phyloP scores from a whole-genome alignment of 345 rosid genomes.

The Dovyalis caffra region DNA sequence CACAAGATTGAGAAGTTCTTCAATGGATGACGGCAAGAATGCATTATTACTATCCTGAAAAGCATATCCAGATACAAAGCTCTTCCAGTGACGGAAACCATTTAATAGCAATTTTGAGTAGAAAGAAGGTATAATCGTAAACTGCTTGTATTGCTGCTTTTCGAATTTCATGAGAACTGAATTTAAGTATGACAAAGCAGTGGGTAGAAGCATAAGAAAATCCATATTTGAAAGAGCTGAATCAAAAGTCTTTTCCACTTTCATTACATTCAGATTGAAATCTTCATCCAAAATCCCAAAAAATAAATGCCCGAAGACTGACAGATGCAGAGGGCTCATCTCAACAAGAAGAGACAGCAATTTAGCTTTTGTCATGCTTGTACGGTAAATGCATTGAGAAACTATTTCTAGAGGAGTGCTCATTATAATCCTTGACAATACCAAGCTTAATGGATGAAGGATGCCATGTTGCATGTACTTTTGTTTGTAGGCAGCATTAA shows the following conservation, averaged over 20 bases:
- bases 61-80: conserved; percentile 49
- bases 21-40: conserved; percentile 41
- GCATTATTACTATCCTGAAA: conserved; percentile 63
- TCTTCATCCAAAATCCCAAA: conserved; percentile 33
- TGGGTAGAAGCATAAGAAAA: conserved; percentile 67
- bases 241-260: conserved; percentile 18
- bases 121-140: conserved; percentile 45
- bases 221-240: conserved; percentile 52
- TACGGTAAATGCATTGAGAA: conserved; percentile 50
- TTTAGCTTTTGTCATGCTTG: conserved; percentile 57
- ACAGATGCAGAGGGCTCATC: conserved; percentile 66
- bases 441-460: conserved; percentile 59
- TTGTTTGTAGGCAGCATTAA: conserved; percentile 41
- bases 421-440: conserved; percentile 44
- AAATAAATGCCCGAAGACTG: conserved; percentile 60
- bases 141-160: conserved; percentile 36
- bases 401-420: conserved; percentile 62
- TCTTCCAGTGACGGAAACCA: conserved; percentile 60
- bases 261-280: conserved; percentile 11
- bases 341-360: conserved; percentile 62
- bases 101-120: conserved; percentile 55
- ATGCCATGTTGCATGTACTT: conserved; percentile 30
- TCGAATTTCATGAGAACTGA: conserved; percentile 43
- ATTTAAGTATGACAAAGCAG: conserved; percentile 53
- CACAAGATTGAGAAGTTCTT: conserved; percentile 50